Conservation (phyloP, 495 filamentous ascomycete species). For the Lophiostoma macrostomum region DNA sequence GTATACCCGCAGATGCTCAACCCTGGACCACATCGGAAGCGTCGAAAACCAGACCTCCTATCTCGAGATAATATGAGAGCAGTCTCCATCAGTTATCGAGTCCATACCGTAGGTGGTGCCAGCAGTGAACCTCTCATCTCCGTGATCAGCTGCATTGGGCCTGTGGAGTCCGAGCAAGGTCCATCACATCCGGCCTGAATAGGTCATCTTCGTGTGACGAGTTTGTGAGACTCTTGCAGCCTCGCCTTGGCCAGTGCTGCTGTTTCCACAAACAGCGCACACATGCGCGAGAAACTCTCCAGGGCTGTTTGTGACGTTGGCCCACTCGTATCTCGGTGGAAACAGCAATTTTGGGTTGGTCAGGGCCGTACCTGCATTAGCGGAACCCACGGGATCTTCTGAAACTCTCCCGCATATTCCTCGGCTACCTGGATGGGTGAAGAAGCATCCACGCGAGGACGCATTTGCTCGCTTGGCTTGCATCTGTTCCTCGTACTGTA, state of each 20-base stretch:
- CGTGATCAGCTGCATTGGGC: constrained; percentile 7
- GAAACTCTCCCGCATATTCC: constrained; percentile 19
- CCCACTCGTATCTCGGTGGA: constrained; percentile 17
- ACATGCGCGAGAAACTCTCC: constrained; percentile 16
- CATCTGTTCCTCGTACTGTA: neutral
- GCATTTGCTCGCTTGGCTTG: constrained; percentile 20
- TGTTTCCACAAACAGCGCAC: constrained; percentile 26
- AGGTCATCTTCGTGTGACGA: neutral
- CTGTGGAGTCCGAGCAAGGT: constrained; percentile 4
- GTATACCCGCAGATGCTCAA: too few relatives aligned
- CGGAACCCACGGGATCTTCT: constrained; percentile 12
- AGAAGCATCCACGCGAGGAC: constrained; percentile 10
- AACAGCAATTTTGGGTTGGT: constrained; percentile 24
- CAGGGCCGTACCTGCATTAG: constrained; percentile 32
- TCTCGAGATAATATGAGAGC: too few relatives aligned
- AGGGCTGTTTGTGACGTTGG: constrained; percentile 23
- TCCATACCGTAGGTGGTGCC: too few relatives aligned
- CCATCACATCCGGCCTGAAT: neutral
- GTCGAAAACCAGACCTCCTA: too few relatives aligned
- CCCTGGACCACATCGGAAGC: too few relatives aligned
- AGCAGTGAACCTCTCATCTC: constrained; percentile 4
- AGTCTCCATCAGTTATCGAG: too few relatives aligned
- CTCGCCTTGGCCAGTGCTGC: constrained; percentile 1
- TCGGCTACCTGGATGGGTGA: constrained; percentile 3
- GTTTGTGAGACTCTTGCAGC: constrained; percentile 18